Evolutionary conservation across 345 rosid genomes (phyloP).

Genomic region (Dovyalis caffra): DNA sequence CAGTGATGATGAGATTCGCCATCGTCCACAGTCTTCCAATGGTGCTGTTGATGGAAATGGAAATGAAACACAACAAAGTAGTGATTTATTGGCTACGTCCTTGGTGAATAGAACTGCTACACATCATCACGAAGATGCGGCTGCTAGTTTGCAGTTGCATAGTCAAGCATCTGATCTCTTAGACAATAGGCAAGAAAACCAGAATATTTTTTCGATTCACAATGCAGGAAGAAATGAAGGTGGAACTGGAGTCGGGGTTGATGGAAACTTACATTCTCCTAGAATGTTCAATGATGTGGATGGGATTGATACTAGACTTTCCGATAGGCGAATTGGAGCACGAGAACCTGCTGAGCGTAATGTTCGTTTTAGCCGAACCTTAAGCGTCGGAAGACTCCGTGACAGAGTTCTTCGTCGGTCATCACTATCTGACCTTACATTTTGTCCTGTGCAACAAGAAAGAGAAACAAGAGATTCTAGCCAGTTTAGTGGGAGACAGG

Average conservation of each 20-base stretch:
- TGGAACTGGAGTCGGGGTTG: conserved; percentile 32
- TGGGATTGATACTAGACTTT: conserved; percentile 37
- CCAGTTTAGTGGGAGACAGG: conserved; percentile 38
- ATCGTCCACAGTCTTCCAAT: conserved; percentile 32
- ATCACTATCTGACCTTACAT: conserved; percentile 55
- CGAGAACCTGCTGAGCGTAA: conserved; percentile 74
- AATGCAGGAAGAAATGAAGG: conserved; percentile 33
- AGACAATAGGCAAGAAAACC: conserved; percentile 18
- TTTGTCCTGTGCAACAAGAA: conserved; percentile 52
- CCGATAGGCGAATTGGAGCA: conserved; percentile 55
- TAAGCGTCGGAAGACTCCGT: conserved; percentile 97
- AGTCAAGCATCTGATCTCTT: conserved; percentile 17
- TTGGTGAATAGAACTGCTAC: conserved; percentile 10
- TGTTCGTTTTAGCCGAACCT: conserved; percentile 84
- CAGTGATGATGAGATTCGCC: conserved; percentile 35
- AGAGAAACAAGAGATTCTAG: conserved; percentile 45
- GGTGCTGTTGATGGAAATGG: conserved; percentile 34
- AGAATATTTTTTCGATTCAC: conserved; percentile 27
- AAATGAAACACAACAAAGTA: conserved; percentile 33
- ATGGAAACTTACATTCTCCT: conserved; percentile 37
- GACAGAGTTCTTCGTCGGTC: conserved; percentile 91
- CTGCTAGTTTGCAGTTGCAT: conserved; percentile 11
- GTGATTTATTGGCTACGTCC: conserved; percentile 17
- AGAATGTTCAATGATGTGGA: conserved; percentile 40
- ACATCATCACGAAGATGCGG: conserved; percentile 19